Evolutionary conservation across 1,284 basidiomycete genomes (phyloP).

Genomic region (Ganoderma leucocontextum): DNA sequence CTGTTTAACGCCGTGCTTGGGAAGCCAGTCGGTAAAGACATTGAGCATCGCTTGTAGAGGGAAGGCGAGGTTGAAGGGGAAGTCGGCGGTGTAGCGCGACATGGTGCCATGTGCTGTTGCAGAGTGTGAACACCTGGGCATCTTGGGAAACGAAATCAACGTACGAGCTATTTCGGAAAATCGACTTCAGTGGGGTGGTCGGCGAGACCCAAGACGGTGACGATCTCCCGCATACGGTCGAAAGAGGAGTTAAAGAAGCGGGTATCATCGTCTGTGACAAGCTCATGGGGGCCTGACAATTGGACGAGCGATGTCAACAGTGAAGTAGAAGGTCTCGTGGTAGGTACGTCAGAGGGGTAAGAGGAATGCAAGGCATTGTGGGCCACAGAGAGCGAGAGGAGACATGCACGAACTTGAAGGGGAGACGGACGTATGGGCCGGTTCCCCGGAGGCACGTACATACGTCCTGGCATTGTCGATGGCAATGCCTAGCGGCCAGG

Average conservation of each 20-base stretch:
- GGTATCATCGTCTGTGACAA: constrained; percentile 70
- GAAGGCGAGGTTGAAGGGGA: constrained; percentile 88
- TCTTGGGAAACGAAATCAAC: constrained; percentile 29
- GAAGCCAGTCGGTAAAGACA: constrained; percentile 90
- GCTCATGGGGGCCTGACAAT: neutral
- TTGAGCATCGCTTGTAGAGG: constrained; percentile 91
- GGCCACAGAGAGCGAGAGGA: too few relatives aligned
- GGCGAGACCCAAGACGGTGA: constrained; percentile 76
- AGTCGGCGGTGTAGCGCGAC: constrained; percentile 92
- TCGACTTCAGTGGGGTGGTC: constrained; percentile 85
- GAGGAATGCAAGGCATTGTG: too few relatives aligned
- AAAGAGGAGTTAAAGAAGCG: constrained; percentile 96
- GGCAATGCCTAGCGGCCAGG: too few relatives aligned
- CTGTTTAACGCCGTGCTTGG: constrained; percentile 81
- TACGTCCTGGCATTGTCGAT: too few relatives aligned
- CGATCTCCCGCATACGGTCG: constrained; percentile 92
- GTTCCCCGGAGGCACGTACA: too few relatives aligned
- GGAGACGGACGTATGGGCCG: too few relatives aligned
- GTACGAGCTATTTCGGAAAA: constrained; percentile 84
- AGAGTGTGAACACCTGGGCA: constrained; percentile 14
- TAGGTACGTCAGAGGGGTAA: too few relatives aligned
- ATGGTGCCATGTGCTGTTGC: constrained; percentile 85
- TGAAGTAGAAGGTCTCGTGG: too few relatives aligned
- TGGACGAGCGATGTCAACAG: neutral
- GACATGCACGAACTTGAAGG: too few relatives aligned